Conservation (phyloP, 2,329 filamentous ascomycete species). For the Paraconiothyrium brasiliense region DNA sequence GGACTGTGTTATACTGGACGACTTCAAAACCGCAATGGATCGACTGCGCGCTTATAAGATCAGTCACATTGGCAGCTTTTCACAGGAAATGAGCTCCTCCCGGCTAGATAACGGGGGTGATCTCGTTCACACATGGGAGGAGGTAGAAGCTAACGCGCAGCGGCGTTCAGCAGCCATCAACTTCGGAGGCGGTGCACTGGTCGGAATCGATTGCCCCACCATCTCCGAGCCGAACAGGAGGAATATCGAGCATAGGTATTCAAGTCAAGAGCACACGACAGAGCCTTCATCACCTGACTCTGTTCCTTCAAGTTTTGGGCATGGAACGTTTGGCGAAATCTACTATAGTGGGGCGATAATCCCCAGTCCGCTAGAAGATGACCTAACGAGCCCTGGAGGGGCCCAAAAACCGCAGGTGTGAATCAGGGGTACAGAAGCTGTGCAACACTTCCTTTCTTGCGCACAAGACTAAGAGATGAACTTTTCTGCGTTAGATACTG, state of each 20-base stretch:
- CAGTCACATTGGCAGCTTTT: slow-evolving; percentile 46
- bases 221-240: neutral
- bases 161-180: neutral
- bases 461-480: too few relatives aligned
- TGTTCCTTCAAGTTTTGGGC: neutral
- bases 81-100: neutral
- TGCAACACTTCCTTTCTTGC: neutral
- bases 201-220: neutral
- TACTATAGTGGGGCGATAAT: neutral
- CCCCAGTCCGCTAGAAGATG: neutral
- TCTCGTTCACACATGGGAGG: neutral
- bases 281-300: neutral
- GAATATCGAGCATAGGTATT: neutral
- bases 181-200: neutral
- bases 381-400: neutral
- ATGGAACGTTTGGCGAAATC: neutral
- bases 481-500: too few relatives aligned
- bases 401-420: neutral
- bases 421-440: neutral
- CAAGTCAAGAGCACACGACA: neutral
- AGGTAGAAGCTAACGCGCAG: neutral
- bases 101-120: neutral
- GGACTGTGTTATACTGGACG: slow-evolving; percentile 72
- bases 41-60: slow-evolving; percentile 57
- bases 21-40: slow-evolving; percentile 70